phyloP scores from a whole-genome alignment of 768 basidiomycete species.

The Lyophyllum atratum region DNA sequence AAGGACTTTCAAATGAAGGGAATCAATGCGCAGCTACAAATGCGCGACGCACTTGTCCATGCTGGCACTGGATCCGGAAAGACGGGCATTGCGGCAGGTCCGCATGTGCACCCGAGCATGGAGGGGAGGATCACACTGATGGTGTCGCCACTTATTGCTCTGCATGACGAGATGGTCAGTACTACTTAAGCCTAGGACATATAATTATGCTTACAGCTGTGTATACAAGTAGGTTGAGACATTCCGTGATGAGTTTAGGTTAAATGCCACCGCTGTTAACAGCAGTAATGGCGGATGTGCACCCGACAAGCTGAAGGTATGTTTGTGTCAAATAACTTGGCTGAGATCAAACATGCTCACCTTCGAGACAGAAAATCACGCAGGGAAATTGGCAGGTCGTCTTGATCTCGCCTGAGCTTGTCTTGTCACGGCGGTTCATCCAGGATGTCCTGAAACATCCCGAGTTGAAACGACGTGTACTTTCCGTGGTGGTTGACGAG shows the following conservation, averaged over 20 bases:
- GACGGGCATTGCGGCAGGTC: conserved; percentile 43
- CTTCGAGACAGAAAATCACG: no score
- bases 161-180: conserved; percentile 26
- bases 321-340: no score
- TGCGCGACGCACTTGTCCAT: no score
- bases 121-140: conserved; percentile 34
- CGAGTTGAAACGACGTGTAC: background rate
- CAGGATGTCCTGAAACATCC: background rate
- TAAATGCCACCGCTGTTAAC: background rate
- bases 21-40: no score
- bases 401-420: background rate
- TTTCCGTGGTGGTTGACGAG: background rate
- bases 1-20: no score
- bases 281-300: background rate
- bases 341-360: no score
- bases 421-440: background rate
- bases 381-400: background rate
- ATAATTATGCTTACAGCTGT: no score
- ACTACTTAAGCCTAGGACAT: no score
- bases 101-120: conserved; percentile 26
- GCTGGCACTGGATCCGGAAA: conserved; percentile 22
- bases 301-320: background rate
- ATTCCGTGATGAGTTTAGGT: background rate
- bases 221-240: background rate
- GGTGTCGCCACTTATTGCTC: conserved; percentile 38